phyloP scores from a whole-genome alignment of 495 filamentous ascomycete genomes.

The Collariella sp. region DNA sequence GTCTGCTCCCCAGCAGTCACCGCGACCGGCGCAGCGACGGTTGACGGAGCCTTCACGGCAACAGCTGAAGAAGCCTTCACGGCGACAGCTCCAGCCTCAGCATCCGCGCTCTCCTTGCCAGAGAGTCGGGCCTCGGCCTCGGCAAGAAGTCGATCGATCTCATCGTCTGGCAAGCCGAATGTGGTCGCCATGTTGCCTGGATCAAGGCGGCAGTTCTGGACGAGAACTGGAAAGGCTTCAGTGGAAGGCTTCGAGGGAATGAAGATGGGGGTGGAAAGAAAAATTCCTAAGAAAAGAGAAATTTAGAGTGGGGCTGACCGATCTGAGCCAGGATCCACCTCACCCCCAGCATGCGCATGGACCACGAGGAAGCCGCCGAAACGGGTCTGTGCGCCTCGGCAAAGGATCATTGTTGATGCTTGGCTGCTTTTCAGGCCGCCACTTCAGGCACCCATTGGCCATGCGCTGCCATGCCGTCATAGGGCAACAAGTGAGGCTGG shows the following conservation, averaged over 20 bases:
- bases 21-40: conserved; percentile 8
- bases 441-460: background rate
- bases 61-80: background rate
- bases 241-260: background rate
- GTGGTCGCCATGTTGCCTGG: conserved; percentile 13
- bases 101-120: conserved; percentile 9
- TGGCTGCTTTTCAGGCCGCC: background rate
- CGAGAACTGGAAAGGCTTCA: background rate
- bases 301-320: conserved; percentile 4
- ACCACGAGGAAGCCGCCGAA: background rate
- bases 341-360: too few species aligned
- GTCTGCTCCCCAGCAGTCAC: conserved; percentile 19
- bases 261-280: background rate
- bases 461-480: conserved; percentile 22
- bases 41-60: conserved; percentile 3
- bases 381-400: conserved; percentile 8
- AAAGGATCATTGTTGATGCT: conserved; percentile 21
- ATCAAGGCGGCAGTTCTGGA: background rate
- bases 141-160: conserved; percentile 25
- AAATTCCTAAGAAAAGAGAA: conserved; percentile 7
- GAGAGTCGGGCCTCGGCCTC: conserved; percentile 29
- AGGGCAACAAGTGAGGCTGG: conserved; percentile 25
- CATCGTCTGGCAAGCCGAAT: conserved; percentile 21
- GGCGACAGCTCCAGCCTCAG: conserved; percentile 8
- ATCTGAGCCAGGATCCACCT: background rate